A percentile compares a stretch with the other conserved stretches of the same genome.
Evolutionary conservation across 2,329 filamentous ascomycete species (phyloP).

Genomic region (Diaporthe aspalathi): DNA sequence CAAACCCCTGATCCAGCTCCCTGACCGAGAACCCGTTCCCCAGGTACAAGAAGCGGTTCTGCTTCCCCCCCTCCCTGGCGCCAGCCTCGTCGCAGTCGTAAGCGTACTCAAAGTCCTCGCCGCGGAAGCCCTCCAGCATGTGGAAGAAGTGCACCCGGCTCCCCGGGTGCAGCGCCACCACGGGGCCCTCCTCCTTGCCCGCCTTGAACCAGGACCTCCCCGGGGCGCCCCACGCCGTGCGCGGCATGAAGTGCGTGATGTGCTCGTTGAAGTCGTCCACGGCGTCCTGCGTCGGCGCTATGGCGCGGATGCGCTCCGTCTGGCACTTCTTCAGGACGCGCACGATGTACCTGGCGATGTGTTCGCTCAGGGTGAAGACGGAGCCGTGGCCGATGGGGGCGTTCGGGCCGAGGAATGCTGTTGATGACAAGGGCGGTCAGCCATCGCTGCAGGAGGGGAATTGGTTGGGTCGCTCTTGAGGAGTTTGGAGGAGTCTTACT

Average conservation of each 20-base stretch:
- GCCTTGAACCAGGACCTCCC: constrained; percentile 65
- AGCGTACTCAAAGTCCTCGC: constrained; percentile 65
- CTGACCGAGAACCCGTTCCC: constrained; percentile 64
- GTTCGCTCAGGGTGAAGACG: constrained; percentile 62
- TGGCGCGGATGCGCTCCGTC: constrained; percentile 59
- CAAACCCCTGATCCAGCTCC: constrained; percentile 53
- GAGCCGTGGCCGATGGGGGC: constrained; percentile 63
- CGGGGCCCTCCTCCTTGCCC: constrained; percentile 55
- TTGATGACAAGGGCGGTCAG: constrained; percentile 18
- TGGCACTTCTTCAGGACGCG: constrained; percentile 61
- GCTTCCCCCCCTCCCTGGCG: constrained; percentile 41
- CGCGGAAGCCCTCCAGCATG: constrained; percentile 62
- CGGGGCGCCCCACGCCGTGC: constrained; percentile 60
- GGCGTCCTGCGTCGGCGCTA: constrained; percentile 58
- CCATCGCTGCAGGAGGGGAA: background rate
- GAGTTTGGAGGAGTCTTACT: constrained; percentile 50
- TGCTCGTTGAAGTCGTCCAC: constrained; percentile 64
- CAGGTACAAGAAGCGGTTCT: constrained; percentile 62
- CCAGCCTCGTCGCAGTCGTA: constrained; percentile 48
- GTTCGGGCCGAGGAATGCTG: constrained; percentile 64
- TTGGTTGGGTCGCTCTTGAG: background rate
- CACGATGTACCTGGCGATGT: constrained; percentile 64
- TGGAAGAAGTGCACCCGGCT: constrained; percentile 64
- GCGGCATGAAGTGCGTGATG: constrained; percentile 62
- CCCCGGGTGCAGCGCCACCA: constrained; percentile 63